Evolutionary conservation across 2,329 filamentous ascomycete genomes (phyloP), one percentile per base, ranked within the genome.

Genomic region (Fusarium sp.): DNA sequence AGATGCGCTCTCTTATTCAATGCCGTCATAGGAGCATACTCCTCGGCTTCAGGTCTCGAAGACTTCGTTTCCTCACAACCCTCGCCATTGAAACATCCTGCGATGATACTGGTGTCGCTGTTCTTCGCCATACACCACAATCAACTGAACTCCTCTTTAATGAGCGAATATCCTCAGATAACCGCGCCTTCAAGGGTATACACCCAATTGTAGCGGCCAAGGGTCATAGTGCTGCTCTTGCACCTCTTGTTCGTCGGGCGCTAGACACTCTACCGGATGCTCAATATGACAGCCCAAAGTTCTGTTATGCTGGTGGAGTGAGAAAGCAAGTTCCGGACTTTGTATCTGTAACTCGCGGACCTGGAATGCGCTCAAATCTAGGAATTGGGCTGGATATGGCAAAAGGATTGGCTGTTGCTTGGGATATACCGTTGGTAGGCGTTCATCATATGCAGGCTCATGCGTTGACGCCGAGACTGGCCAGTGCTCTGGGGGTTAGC

Each of bases 391-490:
- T 98, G 14, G 91, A 94, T 77, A 91, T 90, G 26, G 96, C 94
- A 20, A 98, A 98, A 81, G 96, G 94, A 0, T 86, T 98, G 23
- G 90, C 95, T 0, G 85, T 93, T 23, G 94, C 93, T 40, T 97
- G 93, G 93, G 87, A 90, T 70, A 87, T 94, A 40, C 95, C 95
- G 6, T 83, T 98, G 35, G 80, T 98, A 2, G 96, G 90, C 1
- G 93, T 98, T 2, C 93, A 99, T 80, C 96, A 99, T 81, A 98
- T 99, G 96, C 95, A 98, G 80, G 96, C 95, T 14, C 96, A 99
- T 81, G 92, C 96, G 20, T 83, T 99, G 69, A 98, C 96, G 20
- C 93, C 95, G 18, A 87, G 94, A 13, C 87, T 99, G 44, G 90
- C 91, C 7, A 82, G 85, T 35, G 92, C 92, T 8, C 81, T 95